Percentiles rank a stretch among this genome's conserved stretches.
Evolutionary conservation across 192 early-diverging fungal genomes (phyloP).

Genomic region (Phycomyces blakesleeanus): DNA sequence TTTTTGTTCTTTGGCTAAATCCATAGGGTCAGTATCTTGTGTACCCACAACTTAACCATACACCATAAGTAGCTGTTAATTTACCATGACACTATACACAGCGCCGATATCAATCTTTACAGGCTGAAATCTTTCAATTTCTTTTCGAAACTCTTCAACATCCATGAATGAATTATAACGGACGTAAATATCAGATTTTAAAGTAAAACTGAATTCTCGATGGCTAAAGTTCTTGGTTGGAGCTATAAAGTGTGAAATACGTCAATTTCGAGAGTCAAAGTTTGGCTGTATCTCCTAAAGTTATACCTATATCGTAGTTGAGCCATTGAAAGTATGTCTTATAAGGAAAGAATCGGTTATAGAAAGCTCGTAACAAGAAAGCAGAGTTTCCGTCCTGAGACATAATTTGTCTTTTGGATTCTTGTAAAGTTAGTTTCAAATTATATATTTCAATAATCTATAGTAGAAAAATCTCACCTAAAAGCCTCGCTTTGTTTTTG

Average conservation of each 20-base stretch:
- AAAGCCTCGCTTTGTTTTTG: background rate
- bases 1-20: conserved; percentile 81
- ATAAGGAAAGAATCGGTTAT: conserved; percentile 84
- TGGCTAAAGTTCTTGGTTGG: conserved; percentile 73
- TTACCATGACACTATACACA: conserved; percentile 76
- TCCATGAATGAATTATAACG: conserved; percentile 84
- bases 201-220: conserved; percentile 91
- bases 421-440: no score
- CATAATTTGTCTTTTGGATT: background rate
- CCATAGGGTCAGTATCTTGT: background rate
- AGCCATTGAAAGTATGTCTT: conserved; percentile 82
- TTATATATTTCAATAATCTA: no score
- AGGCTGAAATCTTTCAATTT: conserved; percentile 73
- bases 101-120: conserved; percentile 97
- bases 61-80: no score
- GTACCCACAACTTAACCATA: background rate
- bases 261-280: no score
- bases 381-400: conserved; percentile 7
- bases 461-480: background rate
- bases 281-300: background rate
- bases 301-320: conserved; percentile 65
- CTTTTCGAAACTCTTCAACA: conserved; percentile 66
- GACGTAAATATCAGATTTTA: conserved; percentile 77
- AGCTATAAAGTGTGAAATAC: conserved; percentile 27
- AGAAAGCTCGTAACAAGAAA: conserved; percentile 65